These are phyloP conservation scores for Xylariomycetidae sp. DNA, from an alignment of 2,329 filamentous ascomycete genomes.

Conservation along the genomic window DNA sequence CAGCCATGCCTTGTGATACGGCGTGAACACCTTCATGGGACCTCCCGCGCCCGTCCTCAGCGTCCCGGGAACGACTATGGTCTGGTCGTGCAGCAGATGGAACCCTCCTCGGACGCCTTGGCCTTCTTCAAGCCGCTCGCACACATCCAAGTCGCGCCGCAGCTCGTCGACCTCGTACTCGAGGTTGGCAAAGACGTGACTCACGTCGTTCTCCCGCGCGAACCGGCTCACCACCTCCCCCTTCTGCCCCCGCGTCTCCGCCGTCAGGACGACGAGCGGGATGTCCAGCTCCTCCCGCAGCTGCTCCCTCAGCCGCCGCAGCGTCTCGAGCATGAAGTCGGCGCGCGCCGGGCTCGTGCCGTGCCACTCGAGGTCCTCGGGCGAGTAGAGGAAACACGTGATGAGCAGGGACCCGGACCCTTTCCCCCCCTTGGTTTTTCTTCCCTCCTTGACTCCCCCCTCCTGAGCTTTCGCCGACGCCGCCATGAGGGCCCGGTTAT, in stretches of 20 bases:
- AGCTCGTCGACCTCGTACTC: conserved; percentile 23
- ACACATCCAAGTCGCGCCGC: conserved; percentile 16
- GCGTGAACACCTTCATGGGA: conserved; percentile 20
- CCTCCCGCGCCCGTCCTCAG: conserved; percentile 13
- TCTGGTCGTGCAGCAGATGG: conserved; percentile 18
- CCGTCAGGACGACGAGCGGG: conserved; percentile 16
- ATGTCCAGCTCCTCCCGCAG: conserved; percentile 14
- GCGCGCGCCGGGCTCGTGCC: conserved; percentile 17
- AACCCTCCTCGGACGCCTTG: conserved; percentile 5
- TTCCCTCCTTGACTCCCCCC: too few relatives aligned
- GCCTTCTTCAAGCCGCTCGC: conserved; percentile 8
- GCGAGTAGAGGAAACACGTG: conserved; percentile 18
- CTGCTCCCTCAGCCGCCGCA: conserved; percentile 14
- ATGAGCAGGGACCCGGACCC: too few relatives aligned
- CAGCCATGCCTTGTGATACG: conserved; percentile 24
- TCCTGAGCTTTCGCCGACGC: conserved; percentile 15
- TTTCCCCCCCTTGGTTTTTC: too few relatives aligned
- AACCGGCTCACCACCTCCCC: conserved; percentile 9
- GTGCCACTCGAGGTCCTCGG: conserved; percentile 20
- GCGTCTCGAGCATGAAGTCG: conserved; percentile 18
- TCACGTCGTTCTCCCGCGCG: conserved; percentile 12
- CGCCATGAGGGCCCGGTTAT: conserved; percentile 17
- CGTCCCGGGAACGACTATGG: conserved; percentile 13
- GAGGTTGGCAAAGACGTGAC: conserved; percentile 19
- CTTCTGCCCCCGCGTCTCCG: conserved; percentile 13